Base-by-base conservation (phyloP, 768 basidiomycete species). In the Cystofilobasidium bisporidii region DNA sequence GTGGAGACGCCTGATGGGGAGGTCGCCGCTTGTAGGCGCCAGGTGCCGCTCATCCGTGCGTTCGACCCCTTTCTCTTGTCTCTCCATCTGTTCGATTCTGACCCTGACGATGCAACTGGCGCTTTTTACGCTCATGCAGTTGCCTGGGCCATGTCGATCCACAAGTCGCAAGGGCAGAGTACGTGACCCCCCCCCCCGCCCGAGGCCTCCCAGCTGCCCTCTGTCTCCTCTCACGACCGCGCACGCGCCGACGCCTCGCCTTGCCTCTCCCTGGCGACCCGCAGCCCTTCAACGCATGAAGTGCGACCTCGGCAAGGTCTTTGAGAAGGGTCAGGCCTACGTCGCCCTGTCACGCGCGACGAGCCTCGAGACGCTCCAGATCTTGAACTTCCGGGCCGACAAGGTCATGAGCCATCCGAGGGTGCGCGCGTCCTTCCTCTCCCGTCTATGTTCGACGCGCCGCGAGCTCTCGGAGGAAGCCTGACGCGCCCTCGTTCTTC, bases 161-260 rank as follows among this genome's bases (percentile, higher is more conserved):
- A 99, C 77, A 99, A 99, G 75, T 88, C 88, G 14, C 96, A 99
- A 76, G 96, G 96, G 10, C 96, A 98, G 77, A 99, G 57, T 24
- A 55, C 28, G 62, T 50, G 26, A 9, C 14, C 32, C 32, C 3
- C 9, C 32, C 9, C 24, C 32, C 41, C 18, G 32, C 18, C 18
- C 41, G 14, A n/a, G n/a, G n/a, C n/a, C 41, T 20, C 18, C 41
- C 41, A 3, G 41, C 5, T 12, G 22, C 53, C 10, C 32, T 9
- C 53, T 28, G 32, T 9, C 18, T 15, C 53, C 41, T 43, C 41
- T n/a, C n/a, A n/a, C n/a, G n/a, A n/a, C n/a, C n/a, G n/a, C n/a
- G n/a, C n/a, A n/a, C n/a, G n/a, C n/a, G n/a, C n/a, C n/a, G n/a
- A n/a, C n/a, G n/a, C n/a, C n/a, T n/a, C n/a, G n/a, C n/a, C n/a